Conservation (phyloP, 2,329 filamentous ascomycete genomes). For the Grosmannia clavigera region DNA sequence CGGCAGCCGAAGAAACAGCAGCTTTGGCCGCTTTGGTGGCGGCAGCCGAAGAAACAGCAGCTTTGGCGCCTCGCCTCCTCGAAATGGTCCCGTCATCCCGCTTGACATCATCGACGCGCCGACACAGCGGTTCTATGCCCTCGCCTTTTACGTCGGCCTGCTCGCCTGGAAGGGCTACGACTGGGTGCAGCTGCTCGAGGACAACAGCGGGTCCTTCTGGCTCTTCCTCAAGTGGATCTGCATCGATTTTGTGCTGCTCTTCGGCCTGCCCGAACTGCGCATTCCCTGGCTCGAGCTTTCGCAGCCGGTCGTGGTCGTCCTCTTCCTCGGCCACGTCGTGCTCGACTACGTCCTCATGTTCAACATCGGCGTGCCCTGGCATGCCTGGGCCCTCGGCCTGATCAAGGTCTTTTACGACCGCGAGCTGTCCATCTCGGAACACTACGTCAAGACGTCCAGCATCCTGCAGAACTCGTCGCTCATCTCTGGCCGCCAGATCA, state of each 20-base stretch:
- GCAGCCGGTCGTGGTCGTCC: constrained; percentile 54
- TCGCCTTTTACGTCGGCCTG: constrained; percentile 64
- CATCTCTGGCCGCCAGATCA: constrained; percentile 92
- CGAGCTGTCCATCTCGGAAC: constrained; percentile 87
- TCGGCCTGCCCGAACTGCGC: constrained; percentile 71
- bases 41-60: constrained; percentile 30
- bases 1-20: constrained; percentile 30
- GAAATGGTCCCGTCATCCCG: constrained; percentile 59
- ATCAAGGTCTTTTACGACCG: constrained; percentile 80
- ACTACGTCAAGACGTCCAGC: constrained; percentile 73
- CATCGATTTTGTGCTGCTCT: constrained; percentile 77
- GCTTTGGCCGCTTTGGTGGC: not conserved
- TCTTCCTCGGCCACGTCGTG: constrained; percentile 60
- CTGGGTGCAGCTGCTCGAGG: constrained; percentile 64
- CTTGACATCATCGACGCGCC: constrained; percentile 75
- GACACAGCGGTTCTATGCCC: constrained; percentile 77
- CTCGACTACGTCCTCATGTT: constrained; percentile 88
- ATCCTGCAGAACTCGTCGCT: constrained; percentile 87
- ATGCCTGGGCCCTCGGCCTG: constrained; percentile 58
- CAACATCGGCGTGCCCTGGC: constrained; percentile 63
- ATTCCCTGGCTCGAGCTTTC: constrained; percentile 97
- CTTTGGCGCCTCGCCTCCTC: not conserved
- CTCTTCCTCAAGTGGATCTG: constrained; percentile 88
- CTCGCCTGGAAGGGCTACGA: constrained; percentile 81
- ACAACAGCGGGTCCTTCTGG: constrained; percentile 77